Conservation (phyloP, 768 basidiomycete species). For the Lactarius quietus region DNA sequence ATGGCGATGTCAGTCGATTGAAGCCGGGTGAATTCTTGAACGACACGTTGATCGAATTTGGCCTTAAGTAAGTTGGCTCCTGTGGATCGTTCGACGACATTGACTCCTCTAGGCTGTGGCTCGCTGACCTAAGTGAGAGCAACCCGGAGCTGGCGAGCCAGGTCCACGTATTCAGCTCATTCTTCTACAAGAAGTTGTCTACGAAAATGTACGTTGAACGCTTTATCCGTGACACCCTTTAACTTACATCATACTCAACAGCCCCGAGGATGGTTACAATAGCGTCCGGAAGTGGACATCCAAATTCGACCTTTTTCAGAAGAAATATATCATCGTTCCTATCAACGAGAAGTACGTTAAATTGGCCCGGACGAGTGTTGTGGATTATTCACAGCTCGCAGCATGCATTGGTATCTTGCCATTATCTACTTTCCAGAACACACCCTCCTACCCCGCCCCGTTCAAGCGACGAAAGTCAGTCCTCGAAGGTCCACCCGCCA, state of each 20-base stretch:
- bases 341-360: constrained; percentile 88
- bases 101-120: constrained; percentile 56
- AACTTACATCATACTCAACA: constrained; percentile 26
- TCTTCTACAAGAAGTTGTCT: constrained; percentile 95
- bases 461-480: neutral
- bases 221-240: neutral
- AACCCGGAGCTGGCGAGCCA: constrained; percentile 64
- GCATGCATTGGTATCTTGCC: constrained; percentile 96
- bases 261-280: constrained; percentile 64
- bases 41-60: constrained; percentile 95
- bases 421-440: constrained; percentile 82
- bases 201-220: constrained; percentile 50
- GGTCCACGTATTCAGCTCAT: constrained; percentile 92
- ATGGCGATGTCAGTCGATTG: constrained; percentile 71
- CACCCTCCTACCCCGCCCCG: constrained; percentile 48
- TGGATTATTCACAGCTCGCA: constrained; percentile 32
- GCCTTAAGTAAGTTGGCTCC: constrained; percentile 66
- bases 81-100: neutral
- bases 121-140: constrained; percentile 49
- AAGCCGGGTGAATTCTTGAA: constrained; percentile 85
- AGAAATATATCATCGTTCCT: constrained; percentile 91
- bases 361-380: neutral
- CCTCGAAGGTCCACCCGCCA: constrained; percentile 22
- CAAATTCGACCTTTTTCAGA: constrained; percentile 81
- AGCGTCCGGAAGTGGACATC: constrained; percentile 94